Conservation (phyloP, 2,329 filamentous ascomycete genomes). For the Bipolaris oryzae region DNA sequence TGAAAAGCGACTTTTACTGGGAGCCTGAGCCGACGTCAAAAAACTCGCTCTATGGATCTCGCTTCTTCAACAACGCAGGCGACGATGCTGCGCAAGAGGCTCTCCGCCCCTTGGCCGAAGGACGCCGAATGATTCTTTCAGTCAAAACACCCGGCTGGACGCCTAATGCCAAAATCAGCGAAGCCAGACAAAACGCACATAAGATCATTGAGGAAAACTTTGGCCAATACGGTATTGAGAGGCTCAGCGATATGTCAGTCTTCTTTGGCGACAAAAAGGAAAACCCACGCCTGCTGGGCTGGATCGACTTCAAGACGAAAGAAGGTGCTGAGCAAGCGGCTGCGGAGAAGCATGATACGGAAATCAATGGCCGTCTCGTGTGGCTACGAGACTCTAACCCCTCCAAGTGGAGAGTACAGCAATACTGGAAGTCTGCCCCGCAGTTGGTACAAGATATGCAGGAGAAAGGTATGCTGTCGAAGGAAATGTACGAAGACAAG, state of each 20-base stretch:
- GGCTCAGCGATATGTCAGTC: conserved; percentile 11
- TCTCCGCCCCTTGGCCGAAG: conserved; percentile 23
- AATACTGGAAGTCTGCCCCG: conserved; percentile 22
- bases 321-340: conserved; percentile 28
- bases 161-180: not conserved
- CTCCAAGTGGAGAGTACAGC: conserved; percentile 17
- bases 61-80: conserved; percentile 18
- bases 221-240: conserved; percentile 26
- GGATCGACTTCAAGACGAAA: conserved; percentile 33
- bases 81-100: conserved; percentile 15
- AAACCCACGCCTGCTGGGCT: conserved; percentile 21
- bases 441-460: conserved; percentile 20
- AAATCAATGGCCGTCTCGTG: conserved; percentile 21
- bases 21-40: not conserved
- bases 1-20: conserved; percentile 22
- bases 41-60: not conserved
- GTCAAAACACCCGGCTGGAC: conserved; percentile 31
- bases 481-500: conserved; percentile 22
- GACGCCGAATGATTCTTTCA: conserved; percentile 24
- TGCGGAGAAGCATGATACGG: conserved; percentile 16
- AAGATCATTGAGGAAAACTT: conserved; percentile 18
- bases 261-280: conserved; percentile 15
- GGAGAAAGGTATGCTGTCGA: conserved; percentile 19
- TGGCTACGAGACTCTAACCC: conserved; percentile 7
- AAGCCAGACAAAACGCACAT: conserved; percentile 1